These are phyloP conservation scores for Phyllosticta capitalensis DNA, from an alignment of 2,329 filamentous ascomycete genomes.

Conservation along the genomic window DNA sequence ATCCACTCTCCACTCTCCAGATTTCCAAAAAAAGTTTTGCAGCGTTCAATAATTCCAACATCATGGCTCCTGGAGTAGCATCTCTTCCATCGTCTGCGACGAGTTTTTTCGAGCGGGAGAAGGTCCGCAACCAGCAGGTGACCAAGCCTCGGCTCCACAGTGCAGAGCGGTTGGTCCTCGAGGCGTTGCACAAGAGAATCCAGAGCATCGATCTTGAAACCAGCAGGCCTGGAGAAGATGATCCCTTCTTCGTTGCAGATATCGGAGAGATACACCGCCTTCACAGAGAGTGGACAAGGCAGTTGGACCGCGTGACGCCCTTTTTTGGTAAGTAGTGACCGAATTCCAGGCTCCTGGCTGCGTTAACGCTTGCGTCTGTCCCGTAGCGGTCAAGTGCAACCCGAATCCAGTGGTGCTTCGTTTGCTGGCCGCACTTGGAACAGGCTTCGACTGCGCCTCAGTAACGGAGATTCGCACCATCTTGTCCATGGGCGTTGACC, in stretches of 20 bases:
- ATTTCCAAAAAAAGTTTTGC: not conserved
- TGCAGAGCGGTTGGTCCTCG: conserved; percentile 67
- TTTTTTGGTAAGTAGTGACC: conserved; percentile 61
- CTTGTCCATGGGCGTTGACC: conserved; percentile 65
- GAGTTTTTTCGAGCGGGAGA: not conserved
- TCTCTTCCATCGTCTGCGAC: not conserved
- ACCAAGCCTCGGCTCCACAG: conserved; percentile 18
- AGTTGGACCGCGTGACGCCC: conserved; percentile 75
- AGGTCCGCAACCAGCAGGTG: not conserved
- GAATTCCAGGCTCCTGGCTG: conserved; percentile 15
- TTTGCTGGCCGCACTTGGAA: conserved; percentile 73
- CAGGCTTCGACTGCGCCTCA: conserved; percentile 91
- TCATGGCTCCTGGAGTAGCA: not conserved
- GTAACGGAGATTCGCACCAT: conserved; percentile 89
- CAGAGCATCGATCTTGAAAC: conserved; percentile 68
- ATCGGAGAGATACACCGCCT: conserved; percentile 92
- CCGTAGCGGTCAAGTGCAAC: conserved; percentile 88
- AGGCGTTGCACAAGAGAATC: conserved; percentile 71
- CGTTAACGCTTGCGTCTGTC: not conserved
- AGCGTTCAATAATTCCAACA: not conserved
- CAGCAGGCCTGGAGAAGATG: conserved; percentile 81
- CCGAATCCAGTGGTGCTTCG: conserved; percentile 75
- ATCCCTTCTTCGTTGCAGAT: conserved; percentile 91
- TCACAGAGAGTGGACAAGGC: conserved; percentile 89
- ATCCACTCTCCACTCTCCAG: not conserved